phyloP scores from a whole-genome alignment of 371 early-diverging fungal species.

The Mortierella sp. region DNA sequence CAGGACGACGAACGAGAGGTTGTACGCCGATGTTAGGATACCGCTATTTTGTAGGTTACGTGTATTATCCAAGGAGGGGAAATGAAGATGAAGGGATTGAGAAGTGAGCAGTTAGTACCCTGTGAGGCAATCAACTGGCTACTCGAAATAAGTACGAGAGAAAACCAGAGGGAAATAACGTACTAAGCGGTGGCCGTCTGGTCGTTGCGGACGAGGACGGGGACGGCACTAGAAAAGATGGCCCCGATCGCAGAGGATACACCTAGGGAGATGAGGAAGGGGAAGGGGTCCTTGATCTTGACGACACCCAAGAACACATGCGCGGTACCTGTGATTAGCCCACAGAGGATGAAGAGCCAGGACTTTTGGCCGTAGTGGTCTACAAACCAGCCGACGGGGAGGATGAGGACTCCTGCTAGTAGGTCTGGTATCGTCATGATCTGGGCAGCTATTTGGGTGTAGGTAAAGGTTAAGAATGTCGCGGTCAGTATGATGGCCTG shows the following conservation, averaged over 20 bases:
- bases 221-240: conserved; percentile 26
- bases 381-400: conserved; percentile 63
- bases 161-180: not conserved
- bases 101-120: not conserved
- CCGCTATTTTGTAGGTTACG: conserved; percentile 17
- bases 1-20: conserved; percentile 59
- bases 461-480: not conserved
- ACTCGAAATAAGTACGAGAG: not conserved
- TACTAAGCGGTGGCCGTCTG: conserved; percentile 28
- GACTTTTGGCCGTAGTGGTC: conserved; percentile 63
- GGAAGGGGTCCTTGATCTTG: conserved; percentile 57
- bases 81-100: not conserved
- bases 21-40: conserved; percentile 38
- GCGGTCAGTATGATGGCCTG: not conserved
- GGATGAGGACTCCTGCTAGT: conserved; percentile 65
- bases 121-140: not conserved
- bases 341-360: conserved; percentile 30
- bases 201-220: conserved; percentile 17
- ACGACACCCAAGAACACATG: conserved; percentile 22
- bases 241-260: conserved; percentile 60
- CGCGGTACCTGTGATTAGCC: conserved; percentile 19
- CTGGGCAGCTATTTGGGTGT: conserved; percentile 22
- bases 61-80: no score
- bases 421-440: conserved; percentile 70
- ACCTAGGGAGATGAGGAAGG: conserved; percentile 63